Evolutionary conservation across 495 filamentous ascomycete species (phyloP).

Genomic region (Penicillium longicatenatum): DNA sequence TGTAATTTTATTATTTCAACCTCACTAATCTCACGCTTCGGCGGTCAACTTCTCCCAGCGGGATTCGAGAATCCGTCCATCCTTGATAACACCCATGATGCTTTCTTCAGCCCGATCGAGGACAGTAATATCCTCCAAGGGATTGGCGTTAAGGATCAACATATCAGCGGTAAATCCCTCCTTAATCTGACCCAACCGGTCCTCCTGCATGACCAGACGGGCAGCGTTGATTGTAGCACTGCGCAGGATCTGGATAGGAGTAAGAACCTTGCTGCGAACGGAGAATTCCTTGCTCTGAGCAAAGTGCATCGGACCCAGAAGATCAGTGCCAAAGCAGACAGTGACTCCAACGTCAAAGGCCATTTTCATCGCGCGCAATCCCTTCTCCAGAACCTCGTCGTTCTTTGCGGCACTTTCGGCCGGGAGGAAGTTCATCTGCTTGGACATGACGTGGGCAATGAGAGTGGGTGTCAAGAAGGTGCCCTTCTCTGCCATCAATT

Average conservation of each 20-base stretch:
- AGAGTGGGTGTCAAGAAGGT: conserved; percentile 55
- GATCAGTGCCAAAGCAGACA: conserved; percentile 57
- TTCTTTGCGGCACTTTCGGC: conserved; percentile 46
- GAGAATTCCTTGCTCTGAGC: conserved; percentile 53
- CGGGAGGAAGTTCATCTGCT: conserved; percentile 41
- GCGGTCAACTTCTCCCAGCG: conserved; percentile 11
- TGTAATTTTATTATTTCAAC: neutral
- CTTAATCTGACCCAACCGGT: conserved; percentile 44
- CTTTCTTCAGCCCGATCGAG: conserved; percentile 45
- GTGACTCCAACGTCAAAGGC: conserved; percentile 49
- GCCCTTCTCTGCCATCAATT: conserved; percentile 44
- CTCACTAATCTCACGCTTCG: neutral
- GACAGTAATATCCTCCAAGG: conserved; percentile 53
- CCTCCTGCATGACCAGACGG: conserved; percentile 40
- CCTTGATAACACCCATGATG: conserved; percentile 50
- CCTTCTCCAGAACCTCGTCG: conserved; percentile 46
- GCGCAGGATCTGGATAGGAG: conserved; percentile 44
- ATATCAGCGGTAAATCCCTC: conserved; percentile 44
- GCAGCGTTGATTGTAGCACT: conserved; percentile 55
- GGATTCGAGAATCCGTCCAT: conserved; percentile 39
- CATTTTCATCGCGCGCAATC: conserved; percentile 45
- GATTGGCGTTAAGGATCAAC: conserved; percentile 44
- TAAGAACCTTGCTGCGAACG: conserved; percentile 44
- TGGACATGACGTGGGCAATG: conserved; percentile 52
- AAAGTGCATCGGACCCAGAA: conserved; percentile 48